Evolutionary conservation across 805 yeast genomes (phyloP).

Genomic region (Candida boleticola): DNA sequence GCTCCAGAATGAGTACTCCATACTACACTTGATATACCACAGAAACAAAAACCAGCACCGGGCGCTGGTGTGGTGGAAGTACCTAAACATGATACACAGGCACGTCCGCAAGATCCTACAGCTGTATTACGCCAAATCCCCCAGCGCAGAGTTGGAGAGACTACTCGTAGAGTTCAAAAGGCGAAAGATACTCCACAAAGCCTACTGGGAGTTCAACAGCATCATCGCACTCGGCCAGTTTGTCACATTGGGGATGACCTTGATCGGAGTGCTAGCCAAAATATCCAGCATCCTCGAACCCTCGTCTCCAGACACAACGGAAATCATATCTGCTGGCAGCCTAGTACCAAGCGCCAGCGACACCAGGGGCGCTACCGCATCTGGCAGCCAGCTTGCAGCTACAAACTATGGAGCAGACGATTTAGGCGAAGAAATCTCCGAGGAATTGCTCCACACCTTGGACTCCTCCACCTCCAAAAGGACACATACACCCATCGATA

Average conservation of each 20-base stretch:
- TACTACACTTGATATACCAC: slow-evolving; percentile 64
- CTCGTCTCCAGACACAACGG: too few species aligned
- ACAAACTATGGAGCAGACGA: slow-evolving; percentile 11
- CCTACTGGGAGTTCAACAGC: slow-evolving; percentile 62
- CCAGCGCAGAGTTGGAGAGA: neutral
- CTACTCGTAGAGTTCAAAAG: slow-evolving; percentile 4
- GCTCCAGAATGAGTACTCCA: slow-evolving; percentile 48
- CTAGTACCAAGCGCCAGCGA: slow-evolving; percentile 17
- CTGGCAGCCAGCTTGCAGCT: neutral
- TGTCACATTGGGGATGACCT: slow-evolving; percentile 65
- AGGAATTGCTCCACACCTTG: too few species aligned
- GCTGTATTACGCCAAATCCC: slow-evolving; percentile 10
- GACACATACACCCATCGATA: too few species aligned
- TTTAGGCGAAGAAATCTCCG: slow-evolving; percentile 30
- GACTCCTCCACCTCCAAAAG: too few species aligned
- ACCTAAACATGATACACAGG: slow-evolving; percentile 62
- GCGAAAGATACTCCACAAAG: slow-evolving; percentile 38
- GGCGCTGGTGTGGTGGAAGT: slow-evolving; percentile 73
- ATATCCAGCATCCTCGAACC: slow-evolving; percentile 26
- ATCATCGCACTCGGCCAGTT: slow-evolving; percentile 75
- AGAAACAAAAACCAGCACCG: slow-evolving; percentile 78
- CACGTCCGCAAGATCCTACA: slow-evolving; percentile 41
- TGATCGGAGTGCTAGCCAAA: slow-evolving; percentile 56
- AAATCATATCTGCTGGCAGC: too few species aligned
- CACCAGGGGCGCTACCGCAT: neutral